Percentiles rank a stretch among this genome's conserved stretches.
phyloP scores from a whole-genome alignment of 2,329 filamentous ascomycete species.

The Penicillium sp. region DNA sequence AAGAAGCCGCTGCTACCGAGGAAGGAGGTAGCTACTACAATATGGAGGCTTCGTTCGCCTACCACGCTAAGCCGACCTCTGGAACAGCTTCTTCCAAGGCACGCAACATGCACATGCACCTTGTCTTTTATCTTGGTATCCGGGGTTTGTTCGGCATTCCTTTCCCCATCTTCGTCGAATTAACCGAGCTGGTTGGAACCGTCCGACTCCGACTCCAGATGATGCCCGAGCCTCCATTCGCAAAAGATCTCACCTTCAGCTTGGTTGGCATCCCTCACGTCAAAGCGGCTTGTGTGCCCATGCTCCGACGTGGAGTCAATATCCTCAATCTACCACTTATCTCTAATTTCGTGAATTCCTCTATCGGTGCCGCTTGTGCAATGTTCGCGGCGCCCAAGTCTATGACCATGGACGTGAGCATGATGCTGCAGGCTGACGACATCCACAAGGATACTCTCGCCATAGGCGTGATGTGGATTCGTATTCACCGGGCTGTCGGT shows the following conservation, averaged over 20 bases:
- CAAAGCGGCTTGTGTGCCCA: slow-evolving; percentile 83
- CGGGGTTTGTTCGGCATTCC: slow-evolving; percentile 87
- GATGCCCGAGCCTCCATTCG: slow-evolving; percentile 85
- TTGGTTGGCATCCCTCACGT: slow-evolving; percentile 93
- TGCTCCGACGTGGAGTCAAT: slow-evolving; percentile 88
- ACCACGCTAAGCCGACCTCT: slow-evolving; percentile 77
- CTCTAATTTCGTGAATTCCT: slow-evolving; percentile 95
- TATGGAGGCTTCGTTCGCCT: slow-evolving; percentile 84
- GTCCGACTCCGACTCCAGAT: slow-evolving; percentile 79
- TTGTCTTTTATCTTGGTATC: slow-evolving; percentile 90
- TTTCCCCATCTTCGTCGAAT: slow-evolving; percentile 82
- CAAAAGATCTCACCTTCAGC: slow-evolving; percentile 89
- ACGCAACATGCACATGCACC: slow-evolving; percentile 94
- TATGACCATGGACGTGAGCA: slow-evolving; percentile 86
- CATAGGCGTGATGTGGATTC: slow-evolving; percentile 85
- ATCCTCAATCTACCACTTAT: slow-evolving; percentile 89
- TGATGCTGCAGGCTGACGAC: slow-evolving; percentile 86
- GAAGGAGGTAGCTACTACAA: slow-evolving; percentile 93
- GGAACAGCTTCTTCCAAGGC: slow-evolving; percentile 75
- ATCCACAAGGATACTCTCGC: slow-evolving; percentile 84
- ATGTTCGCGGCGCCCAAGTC: slow-evolving; percentile 96
- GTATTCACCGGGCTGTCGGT: slow-evolving; percentile 82
- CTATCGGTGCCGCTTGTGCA: slow-evolving; percentile 79
- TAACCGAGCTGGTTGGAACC: slow-evolving; percentile 88
- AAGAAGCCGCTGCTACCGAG: slow-evolving; percentile 85